Evolutionary conservation across 2,329 filamentous ascomycete genomes (phyloP).

Genomic region (Basipetospora chlamydospora): DNA sequence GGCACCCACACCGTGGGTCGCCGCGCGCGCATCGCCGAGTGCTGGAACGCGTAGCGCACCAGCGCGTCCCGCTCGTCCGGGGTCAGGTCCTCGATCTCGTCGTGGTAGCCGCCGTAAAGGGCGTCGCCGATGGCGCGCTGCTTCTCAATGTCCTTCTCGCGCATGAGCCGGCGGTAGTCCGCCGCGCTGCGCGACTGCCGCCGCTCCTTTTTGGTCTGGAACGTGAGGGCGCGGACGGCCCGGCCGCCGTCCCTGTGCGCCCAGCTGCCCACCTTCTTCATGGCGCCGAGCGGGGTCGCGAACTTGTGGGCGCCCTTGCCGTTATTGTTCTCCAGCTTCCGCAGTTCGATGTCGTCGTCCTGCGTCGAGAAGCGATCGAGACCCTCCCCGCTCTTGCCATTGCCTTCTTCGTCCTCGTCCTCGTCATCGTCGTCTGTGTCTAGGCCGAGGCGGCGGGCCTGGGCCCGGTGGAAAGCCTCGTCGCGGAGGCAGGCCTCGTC

Average conservation of each 20-base stretch:
- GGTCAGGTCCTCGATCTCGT: constrained; percentile 88
- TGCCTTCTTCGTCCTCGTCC: too few species aligned
- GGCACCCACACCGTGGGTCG: constrained; percentile 91
- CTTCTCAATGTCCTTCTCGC: constrained; percentile 51
- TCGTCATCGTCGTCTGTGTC: constrained; percentile 35
- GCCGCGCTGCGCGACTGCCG: constrained; percentile 25
- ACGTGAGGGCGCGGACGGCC: constrained; percentile 7
- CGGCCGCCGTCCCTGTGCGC: constrained; percentile 18
- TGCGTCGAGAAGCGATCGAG: constrained; percentile 7
- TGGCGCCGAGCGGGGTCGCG: constrained; percentile 25
- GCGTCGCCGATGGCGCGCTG: constrained; percentile 64
- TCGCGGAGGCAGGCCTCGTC: constrained; percentile 90
- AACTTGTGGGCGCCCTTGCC: constrained; percentile 13
- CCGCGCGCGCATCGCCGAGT: constrained; percentile 70
- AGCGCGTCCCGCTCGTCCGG: constrained; percentile 78
- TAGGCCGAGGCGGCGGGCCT: constrained; percentile 54
- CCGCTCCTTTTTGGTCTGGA: constrained; percentile 3
- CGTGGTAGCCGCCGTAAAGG: constrained; percentile 73
- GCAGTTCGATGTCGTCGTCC: constrained; percentile 20
- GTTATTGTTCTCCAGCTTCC: constrained; percentile 17
- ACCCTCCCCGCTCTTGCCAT: constrained; percentile 25
- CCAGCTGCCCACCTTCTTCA: constrained; percentile 32
- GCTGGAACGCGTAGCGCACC: constrained; percentile 78
- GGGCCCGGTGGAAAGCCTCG: constrained; percentile 69
- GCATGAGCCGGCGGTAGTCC: constrained; percentile 32